Evolutionary conservation across 2,329 filamentous ascomycete species (phyloP), one percentile per base, ranked within the genome.

Genomic region (Thielaviopsis populi): DNA sequence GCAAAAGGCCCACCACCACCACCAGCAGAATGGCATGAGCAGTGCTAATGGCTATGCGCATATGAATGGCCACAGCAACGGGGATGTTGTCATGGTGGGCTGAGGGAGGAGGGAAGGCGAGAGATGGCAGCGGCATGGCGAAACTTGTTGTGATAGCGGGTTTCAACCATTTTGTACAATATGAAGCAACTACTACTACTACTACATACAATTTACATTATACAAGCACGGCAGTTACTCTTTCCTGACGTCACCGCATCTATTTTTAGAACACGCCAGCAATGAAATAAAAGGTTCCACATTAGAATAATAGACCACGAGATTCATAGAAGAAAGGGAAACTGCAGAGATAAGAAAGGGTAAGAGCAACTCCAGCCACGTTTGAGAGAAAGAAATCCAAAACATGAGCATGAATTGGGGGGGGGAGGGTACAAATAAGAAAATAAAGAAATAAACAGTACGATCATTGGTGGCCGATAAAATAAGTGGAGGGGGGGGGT

Each of bases 41-140:
- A 42, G 56, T 2, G 27, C 62, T n/a, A 59, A 60, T 24, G 58
- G 62, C 22, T 50, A 61, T 7, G 50, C 13, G 6, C 43, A 50
- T 22, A 42, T 19, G n/a, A 65, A 42, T 27, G 50, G 40, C 22
- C 33, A 62, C 40, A 24, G 43, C 7, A 37, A 53, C 19, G 64
- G 54, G 13, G 65, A 64, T 63, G 63, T 62, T 19, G 59, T 65
- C 50, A 66, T 66, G 65, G 63, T 63, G 11, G 61, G 61, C 8
- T 58, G n/a, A 53, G 19, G 8, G 43, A 22, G 3, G 15, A 30
- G 8, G n/a, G 41, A 15, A 15, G n/a, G 10, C 42, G n/a, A 15
- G 30, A 46, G 13, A 46, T 4, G 37, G 19, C 24, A 37, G 41
- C 4, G 27, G 24, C 4, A 22, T 2, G 40, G 15, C 19, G 30